Percentiles rank a stretch among this genome's conserved stretches.
phyloP scores from a whole-genome alignment of 495 filamentous ascomycete species.

The Hypomontagnella monticulosa region DNA sequence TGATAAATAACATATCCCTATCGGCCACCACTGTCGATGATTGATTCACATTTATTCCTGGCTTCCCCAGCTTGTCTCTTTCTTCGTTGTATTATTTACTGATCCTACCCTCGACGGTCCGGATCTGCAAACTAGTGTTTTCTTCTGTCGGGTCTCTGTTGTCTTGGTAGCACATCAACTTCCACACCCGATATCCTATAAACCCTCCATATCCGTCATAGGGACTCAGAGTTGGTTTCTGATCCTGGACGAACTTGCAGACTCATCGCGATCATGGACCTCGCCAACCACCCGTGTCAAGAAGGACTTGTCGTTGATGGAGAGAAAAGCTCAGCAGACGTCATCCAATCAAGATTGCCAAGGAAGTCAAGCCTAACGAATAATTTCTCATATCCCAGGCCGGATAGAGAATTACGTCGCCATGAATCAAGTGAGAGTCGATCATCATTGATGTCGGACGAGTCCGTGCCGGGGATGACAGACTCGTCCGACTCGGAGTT shows the following conservation, averaged over 20 bases:
- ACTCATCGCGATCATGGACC: conserved; percentile 40
- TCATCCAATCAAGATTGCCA: conserved; percentile 8
- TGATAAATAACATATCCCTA: conserved; percentile 45
- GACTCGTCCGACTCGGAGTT: conserved; percentile 46
- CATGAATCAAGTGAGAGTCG: conserved; percentile 42
- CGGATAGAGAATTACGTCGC: conserved; percentile 28
- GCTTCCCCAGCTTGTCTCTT: conserved; percentile 30
- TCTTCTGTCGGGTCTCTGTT: conserved; percentile 12
- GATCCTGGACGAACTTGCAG: conserved; percentile 30
- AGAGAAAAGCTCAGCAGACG: conserved; percentile 13
- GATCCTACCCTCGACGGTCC: conserved; percentile 32
- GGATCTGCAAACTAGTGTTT: conserved; percentile 34
- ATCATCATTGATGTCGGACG: conserved; percentile 40
- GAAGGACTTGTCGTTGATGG: conserved; percentile 5
- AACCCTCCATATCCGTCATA: conserved; percentile 42
- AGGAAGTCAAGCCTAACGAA: conserved; percentile 35
- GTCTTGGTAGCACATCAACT: conserved; percentile 32
- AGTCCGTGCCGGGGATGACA: conserved; percentile 45
- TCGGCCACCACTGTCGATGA: conserved; percentile 28
- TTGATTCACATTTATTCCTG: conserved; percentile 39
- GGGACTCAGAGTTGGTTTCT: conserved; percentile 20
- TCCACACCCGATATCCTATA: conserved; percentile 39
- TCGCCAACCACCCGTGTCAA: conserved; percentile 28
- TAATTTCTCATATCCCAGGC: conserved; percentile 43
- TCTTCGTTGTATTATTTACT: conserved; percentile 35